These are phyloP conservation scores for Rubus idaeus DNA, from an alignment of 306 rosid genomes.

Conservation along the genomic window DNA sequence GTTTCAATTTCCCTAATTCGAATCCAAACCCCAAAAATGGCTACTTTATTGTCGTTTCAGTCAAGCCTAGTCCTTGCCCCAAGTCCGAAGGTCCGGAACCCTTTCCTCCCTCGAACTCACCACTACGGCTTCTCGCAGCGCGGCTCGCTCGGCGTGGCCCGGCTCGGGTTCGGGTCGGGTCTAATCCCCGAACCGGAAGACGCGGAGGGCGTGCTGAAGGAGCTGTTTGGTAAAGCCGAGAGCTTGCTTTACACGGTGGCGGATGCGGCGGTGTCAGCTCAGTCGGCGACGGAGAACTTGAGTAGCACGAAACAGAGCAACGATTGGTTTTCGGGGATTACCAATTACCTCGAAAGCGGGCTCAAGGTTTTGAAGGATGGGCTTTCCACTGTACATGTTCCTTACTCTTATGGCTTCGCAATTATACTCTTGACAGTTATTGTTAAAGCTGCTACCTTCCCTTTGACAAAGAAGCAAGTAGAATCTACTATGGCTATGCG, in stretches of 20 bases:
- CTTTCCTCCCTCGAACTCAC: slow-evolving; percentile 40
- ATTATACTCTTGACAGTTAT: slow-evolving; percentile 52
- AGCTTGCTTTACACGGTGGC: slow-evolving; percentile 77
- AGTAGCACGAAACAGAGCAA: slow-evolving; percentile 53
- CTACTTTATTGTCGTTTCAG: slow-evolving; percentile 43
- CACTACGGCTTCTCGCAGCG: slow-evolving; percentile 42
- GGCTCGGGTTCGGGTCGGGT: slow-evolving; percentile 58
- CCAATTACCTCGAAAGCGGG: slow-evolving; percentile 70
- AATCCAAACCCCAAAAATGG: slow-evolving; percentile 35
- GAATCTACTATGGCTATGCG: slow-evolving; percentile 93
- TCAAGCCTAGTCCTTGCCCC: slow-evolving; percentile 49
- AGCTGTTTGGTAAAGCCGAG: slow-evolving; percentile 66
- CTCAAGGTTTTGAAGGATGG: slow-evolving; percentile 90
- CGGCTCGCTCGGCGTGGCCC: slow-evolving; percentile 56
- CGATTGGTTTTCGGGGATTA: slow-evolving; percentile 91
- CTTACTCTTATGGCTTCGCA: slow-evolving; percentile 94
- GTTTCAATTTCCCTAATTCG: slow-evolving; percentile 1
- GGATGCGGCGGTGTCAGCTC: slow-evolving; percentile 66
- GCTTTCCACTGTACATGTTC: slow-evolving; percentile 73
- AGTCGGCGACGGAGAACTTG: slow-evolving; percentile 51
- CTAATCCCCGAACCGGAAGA: slow-evolving; percentile 56
- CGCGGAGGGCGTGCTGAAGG: slow-evolving; percentile 45
- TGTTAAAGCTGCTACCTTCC: slow-evolving; percentile 24
- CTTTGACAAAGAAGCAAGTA: slow-evolving; percentile 50
- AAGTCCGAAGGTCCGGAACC: slow-evolving; percentile 35